Conservation (phyloP, 306 rosid species). For the Delonix regia region DNA sequence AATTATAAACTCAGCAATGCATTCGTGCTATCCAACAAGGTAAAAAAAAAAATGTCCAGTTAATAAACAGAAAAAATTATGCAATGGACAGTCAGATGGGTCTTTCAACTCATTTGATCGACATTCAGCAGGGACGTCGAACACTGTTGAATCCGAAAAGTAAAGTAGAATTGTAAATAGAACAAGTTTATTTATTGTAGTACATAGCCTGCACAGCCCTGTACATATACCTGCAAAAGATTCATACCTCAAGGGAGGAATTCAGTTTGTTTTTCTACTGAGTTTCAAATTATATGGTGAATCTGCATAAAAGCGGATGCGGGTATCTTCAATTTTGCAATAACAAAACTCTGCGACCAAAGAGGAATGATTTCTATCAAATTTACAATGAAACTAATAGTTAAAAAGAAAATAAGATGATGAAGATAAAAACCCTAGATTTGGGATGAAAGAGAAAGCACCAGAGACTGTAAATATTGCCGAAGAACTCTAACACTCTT, state of each 20-base stretch:
- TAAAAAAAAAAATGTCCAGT: neutral
- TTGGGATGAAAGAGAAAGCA: neutral
- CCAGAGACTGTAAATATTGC: neutral
- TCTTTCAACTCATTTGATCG: neutral
- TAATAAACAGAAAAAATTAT: neutral
- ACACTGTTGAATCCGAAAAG: neutral
- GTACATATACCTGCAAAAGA: neutral
- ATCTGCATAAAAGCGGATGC: neutral
- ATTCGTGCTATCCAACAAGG: neutral
- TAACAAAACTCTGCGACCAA: neutral
- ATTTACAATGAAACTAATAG: neutral
- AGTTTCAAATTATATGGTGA: neutral
- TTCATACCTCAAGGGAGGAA: conserved; percentile 3
- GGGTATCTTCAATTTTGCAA: neutral
- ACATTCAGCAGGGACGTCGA: neutral
- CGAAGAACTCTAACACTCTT: neutral
- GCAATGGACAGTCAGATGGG: neutral
- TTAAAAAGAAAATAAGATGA: no score
- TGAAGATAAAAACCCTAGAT: conserved; percentile 29
- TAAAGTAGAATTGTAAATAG: neutral
- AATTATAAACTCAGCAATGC: neutral
- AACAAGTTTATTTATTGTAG: neutral
- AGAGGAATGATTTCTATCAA: neutral
- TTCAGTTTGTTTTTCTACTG: neutral
- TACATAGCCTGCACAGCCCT: neutral